Percentiles rank a stretch among this genome's conserved stretches.
These are phyloP conservation scores for Plantago ovata DNA, from an alignment of 257 asterid species.

Conservation along the genomic window DNA sequence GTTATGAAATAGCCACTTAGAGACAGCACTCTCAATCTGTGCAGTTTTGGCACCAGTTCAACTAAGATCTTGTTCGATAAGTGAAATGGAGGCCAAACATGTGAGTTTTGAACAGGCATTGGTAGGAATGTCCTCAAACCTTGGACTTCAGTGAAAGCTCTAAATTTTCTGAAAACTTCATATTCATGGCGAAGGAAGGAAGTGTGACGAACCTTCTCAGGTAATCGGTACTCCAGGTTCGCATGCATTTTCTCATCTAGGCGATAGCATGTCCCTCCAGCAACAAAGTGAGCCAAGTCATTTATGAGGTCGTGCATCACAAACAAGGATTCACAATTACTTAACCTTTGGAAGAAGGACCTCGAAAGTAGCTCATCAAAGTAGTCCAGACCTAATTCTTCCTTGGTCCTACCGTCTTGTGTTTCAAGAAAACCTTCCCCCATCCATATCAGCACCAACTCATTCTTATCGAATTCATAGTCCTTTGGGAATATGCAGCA, in stretches of 20 bases:
- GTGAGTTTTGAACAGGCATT: slow-evolving; percentile 47
- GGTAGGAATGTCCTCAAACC: slow-evolving; percentile 61
- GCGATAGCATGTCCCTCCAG: slow-evolving; percentile 47
- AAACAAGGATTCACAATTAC: slow-evolving; percentile 32
- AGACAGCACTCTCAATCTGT: slow-evolving; percentile 44
- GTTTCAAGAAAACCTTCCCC: slow-evolving; percentile 58
- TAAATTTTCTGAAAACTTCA: slow-evolving; percentile 37
- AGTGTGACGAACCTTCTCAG: slow-evolving; percentile 34
- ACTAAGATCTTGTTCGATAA: slow-evolving; percentile 37
- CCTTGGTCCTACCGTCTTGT: slow-evolving; percentile 27
- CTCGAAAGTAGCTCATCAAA: slow-evolving; percentile 48
- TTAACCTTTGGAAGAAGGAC: slow-evolving; percentile 46
- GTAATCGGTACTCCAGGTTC: slow-evolving; percentile 22
- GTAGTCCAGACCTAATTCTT: slow-evolving; percentile 41
- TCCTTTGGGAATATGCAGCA: slow-evolving; percentile 68
- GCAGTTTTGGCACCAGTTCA: slow-evolving; percentile 42
- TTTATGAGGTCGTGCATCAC: slow-evolving; percentile 60
- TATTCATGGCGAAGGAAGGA: slow-evolving; percentile 39
- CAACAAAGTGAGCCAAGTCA: slow-evolving; percentile 56
- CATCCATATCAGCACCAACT: slow-evolving; percentile 54
- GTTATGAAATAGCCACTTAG: slow-evolving; percentile 50
- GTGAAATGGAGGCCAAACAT: slow-evolving; percentile 49
- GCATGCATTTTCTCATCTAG: slow-evolving; percentile 51
- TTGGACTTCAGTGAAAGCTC: slow-evolving; percentile 26
- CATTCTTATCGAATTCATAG: slow-evolving; percentile 48